These are phyloP conservation scores for Sphaerulina vaccinii DNA, from an alignment of 2,329 filamentous ascomycete genomes.

Conservation along the genomic window DNA sequence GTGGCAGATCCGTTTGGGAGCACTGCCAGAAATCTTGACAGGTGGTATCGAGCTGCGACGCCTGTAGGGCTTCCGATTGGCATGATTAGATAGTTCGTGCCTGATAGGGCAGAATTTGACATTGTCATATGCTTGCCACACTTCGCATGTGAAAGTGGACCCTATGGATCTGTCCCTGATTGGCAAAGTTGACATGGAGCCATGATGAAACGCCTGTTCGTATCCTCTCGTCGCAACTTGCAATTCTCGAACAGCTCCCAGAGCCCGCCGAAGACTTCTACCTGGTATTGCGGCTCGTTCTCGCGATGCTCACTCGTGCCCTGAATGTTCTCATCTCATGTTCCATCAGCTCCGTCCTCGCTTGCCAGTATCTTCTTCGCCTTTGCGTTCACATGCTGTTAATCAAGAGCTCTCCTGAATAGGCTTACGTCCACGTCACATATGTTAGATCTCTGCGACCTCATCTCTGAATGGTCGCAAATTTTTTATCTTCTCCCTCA, in stretches of 20 bases:
- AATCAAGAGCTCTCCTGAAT: neutral
- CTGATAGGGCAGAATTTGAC: neutral
- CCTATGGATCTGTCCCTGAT: neutral
- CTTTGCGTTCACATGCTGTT: neutral
- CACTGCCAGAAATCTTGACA: neutral
- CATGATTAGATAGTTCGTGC: slow-evolving; percentile 17
- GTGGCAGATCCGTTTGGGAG: neutral
- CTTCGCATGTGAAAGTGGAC: slow-evolving; percentile 14
- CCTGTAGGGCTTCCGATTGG: slow-evolving; percentile 23
- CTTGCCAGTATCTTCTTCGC: neutral
- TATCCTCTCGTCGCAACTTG: neutral
- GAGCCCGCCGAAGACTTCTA: neutral
- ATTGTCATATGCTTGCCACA: slow-evolving; percentile 1
- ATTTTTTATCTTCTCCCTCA: too few relatives aligned
- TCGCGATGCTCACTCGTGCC: neutral
- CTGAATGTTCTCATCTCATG: neutral
- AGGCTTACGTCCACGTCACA: neutral
- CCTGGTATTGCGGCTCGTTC: neutral
- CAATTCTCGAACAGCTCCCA: too few relatives aligned
- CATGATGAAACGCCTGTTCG: neutral
- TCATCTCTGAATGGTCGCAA: too few relatives aligned
- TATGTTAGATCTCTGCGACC: neutral
- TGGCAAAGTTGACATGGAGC: neutral
- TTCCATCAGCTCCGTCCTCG: too few relatives aligned
- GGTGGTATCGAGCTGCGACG: slow-evolving; percentile 17